Evolutionary conservation across 140 eudicot species (phyloP).

Genomic region (Erigeron philadelphicus): DNA sequence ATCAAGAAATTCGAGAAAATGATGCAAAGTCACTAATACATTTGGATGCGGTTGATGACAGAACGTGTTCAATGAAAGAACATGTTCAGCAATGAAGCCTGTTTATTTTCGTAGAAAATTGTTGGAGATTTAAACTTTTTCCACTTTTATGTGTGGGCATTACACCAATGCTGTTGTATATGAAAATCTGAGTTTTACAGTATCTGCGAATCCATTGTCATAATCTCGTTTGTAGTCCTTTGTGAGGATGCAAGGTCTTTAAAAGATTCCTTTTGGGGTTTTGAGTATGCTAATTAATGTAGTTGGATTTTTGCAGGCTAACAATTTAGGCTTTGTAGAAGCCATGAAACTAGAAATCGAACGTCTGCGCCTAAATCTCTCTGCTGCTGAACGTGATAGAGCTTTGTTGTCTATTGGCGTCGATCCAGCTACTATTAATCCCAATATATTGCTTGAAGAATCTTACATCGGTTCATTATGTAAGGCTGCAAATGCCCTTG

Average conservation of each 20-base stretch:
- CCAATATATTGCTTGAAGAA: conserved; percentile 64
- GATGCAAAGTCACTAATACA: not conserved
- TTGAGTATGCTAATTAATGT: conserved; percentile 1
- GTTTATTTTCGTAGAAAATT: too few species aligned
- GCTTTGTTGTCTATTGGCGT: conserved; percentile 79
- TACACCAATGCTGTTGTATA: too few species aligned
- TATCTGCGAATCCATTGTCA: not conserved
- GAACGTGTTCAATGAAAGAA: not conserved
- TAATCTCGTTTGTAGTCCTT: not conserved
- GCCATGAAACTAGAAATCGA: conserved; percentile 94
- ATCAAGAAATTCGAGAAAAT: not conserved
- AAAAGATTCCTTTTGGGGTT: conserved; percentile 18
- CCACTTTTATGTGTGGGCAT: too few species aligned
- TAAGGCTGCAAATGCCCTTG: conserved; percentile 67
- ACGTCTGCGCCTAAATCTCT: conserved; percentile 67
- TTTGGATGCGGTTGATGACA: not conserved
- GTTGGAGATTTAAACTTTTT: too few species aligned
- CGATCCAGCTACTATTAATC: conserved; percentile 94
- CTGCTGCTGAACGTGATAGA: conserved; percentile 96
- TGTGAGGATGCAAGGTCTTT: not conserved
- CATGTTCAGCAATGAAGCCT: too few species aligned
- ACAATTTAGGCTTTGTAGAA: conserved; percentile 58
- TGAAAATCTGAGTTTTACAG: too few species aligned
- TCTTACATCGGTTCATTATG: conserved; percentile 56
- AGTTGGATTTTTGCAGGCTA: conserved; percentile 47